Evolutionary conservation across 768 basidiomycete species (phyloP), one percentile per base, ranked within the genome.

Genomic region (Lentinula edodes): DNA sequence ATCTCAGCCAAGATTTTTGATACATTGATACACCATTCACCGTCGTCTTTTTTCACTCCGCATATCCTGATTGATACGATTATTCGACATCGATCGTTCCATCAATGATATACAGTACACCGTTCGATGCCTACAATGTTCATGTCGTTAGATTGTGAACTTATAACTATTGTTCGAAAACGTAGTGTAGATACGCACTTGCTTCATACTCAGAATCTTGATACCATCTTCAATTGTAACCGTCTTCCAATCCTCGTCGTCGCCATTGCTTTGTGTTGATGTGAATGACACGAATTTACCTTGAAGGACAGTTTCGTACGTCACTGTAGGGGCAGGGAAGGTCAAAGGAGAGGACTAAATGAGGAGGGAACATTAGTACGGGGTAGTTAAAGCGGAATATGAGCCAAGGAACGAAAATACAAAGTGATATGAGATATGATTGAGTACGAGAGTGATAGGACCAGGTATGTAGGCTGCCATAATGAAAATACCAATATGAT

Each of bases 201-300:
- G 80, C 70, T 82, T 87, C 80, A 77, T 83, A 1, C 70, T 78
- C 20, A 83, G 64, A 45, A 94, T 87, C 43, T 71, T 80, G 8
- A 83, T 71, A 12, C 80, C 80, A 42, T 78, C 80, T 58, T 87
- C 82, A 12, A 93, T 66, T 0, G 78, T 77, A 6, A 88, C 82
- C 43, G 75, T 77, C 64, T 75, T 74, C 90, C 90, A 92, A 42
- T 83, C 80, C 5, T 80, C 76, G 18, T 70, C 71, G 2, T 70
- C 64, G 45, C 76, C 71, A 34, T 67, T 72, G 56, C 74, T 75
- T 2, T 68, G 68, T 45, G 73, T 71, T 10, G 76, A 70, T 2
- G 73, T 72, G 67, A 93, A 86, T 0, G 80, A 75, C 39, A 93
- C 78, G 2, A 80, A 76, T 68, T 81, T 87, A 2, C 79, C 82